Base-by-base conservation (phyloP, 164 flowering plant species). In the Vitis rupestris region DNA sequence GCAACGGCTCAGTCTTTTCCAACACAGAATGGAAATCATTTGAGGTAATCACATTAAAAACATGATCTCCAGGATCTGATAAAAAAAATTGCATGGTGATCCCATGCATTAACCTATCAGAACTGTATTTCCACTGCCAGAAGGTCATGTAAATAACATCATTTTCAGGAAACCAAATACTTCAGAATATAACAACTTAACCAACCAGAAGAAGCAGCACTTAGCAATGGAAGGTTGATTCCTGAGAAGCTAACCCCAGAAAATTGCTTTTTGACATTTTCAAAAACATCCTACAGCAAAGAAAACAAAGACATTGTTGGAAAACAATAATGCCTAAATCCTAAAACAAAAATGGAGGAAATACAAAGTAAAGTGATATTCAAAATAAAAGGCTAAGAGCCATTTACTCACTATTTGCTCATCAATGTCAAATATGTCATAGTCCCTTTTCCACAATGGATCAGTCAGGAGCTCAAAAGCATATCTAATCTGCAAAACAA, bases 391-490 rank as follows among this genome's bases (percentile, higher is more conserved):
- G 31, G 10, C 15, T 31, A 50, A 17, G 10, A 56, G 16, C 12
- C 16, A 69, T 68, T 48, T 48, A 80, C 97, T 76, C 79, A 93
- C 99, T 73, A 61, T 61, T 30, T 91, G 83, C 59, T 95, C 98
- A 66, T 91, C 97, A 61, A 93, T 71, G 60, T 80, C 84, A 72
- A 80, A 93, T 57, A 75, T 23, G 74, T 95, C 99, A 80, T 93
- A 93, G 71, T 95, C 83, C 74, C 99, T 85, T 80, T 93, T 95
- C 98, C 94, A 89, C 53, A 88, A 12, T 23, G 86, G 84, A 82
- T 95, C 85, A 9, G 83, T 87, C 65, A 95, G 81, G 60, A 95
- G 77, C 83, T 95, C 99, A 80, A 74, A 95, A 44, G 95, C 95
- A 90, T 95, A 95, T 57, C 79, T 88, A 56, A 84, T 80, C 99